phyloP scores from a whole-genome alignment of 2,329 filamentous ascomycete genomes.

The Ceratocystiopsis minuta region DNA sequence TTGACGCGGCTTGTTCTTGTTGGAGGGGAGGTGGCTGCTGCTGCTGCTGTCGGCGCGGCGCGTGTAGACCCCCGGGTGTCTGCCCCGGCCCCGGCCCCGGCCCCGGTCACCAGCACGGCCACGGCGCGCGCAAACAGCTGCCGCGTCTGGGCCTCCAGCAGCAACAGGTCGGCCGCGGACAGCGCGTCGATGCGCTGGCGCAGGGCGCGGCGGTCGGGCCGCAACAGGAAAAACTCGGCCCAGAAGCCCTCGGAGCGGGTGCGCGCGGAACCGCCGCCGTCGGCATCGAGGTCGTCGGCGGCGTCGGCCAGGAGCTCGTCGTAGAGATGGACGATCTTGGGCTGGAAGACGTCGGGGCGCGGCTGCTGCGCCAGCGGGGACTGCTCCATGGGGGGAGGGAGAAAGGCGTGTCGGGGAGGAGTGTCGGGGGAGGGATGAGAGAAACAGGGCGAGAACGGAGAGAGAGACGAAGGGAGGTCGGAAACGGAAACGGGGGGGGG shows the following conservation, averaged over 20 bases:
- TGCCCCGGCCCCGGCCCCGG: slow-evolving; percentile 57
- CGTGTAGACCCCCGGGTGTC: no score
- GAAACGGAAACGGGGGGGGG: no score
- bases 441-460: no score
- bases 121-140: slow-evolving; percentile 64
- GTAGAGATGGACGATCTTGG: slow-evolving; percentile 85
- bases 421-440: no score
- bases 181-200: slow-evolving; percentile 51
- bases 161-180: slow-evolving; percentile 55
- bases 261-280: slow-evolving; percentile 2
- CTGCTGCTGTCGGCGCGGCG: no score
- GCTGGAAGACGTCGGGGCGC: slow-evolving; percentile 78
- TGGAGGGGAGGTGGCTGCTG: no score
- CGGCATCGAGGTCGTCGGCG: not conserved
- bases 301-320: slow-evolving; percentile 41
- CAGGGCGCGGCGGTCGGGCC: slow-evolving; percentile 55
- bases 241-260: slow-evolving; percentile 70
- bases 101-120: slow-evolving; percentile 15
- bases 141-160: slow-evolving; percentile 58
- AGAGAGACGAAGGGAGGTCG: no score
- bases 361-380: slow-evolving; percentile 88
- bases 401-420: not conserved
- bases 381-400: slow-evolving; percentile 20
- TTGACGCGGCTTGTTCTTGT: no score
- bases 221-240: slow-evolving; percentile 85